These are phyloP conservation scores for Cucurbita argyrosperma DNA, from an alignment of 306 rosid genomes.

Conservation along the genomic window DNA sequence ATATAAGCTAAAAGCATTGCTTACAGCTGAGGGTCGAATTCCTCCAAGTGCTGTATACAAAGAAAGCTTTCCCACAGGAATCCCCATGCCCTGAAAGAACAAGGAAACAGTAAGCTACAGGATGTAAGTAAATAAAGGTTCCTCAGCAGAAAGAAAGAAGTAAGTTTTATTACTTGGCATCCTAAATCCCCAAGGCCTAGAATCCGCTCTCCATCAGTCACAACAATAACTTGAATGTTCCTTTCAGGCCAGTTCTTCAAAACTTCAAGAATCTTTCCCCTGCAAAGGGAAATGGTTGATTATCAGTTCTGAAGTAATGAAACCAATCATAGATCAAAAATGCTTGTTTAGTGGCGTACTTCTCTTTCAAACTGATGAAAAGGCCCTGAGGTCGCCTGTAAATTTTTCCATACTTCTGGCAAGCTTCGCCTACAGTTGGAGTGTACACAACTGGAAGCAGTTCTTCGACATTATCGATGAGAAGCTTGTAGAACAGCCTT, in stretches of 20 bases:
- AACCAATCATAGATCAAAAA: background rate
- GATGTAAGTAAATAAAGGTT: background rate
- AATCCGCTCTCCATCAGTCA: conserved; percentile 95
- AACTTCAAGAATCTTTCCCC: conserved; percentile 89
- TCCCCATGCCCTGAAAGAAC: conserved; percentile 78
- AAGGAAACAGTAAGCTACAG: background rate
- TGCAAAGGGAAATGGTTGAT: conserved; percentile 16
- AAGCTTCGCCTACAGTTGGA: conserved; percentile 95
- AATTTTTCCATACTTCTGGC: conserved; percentile 94
- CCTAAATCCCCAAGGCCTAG: conserved; percentile 98
- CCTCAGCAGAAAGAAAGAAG: background rate
- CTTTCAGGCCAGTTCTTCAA: conserved; percentile 88
- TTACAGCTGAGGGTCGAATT: conserved; percentile 86
- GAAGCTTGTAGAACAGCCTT: conserved; percentile 78
- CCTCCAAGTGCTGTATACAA: conserved; percentile 95
- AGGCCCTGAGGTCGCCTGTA: conserved; percentile 89
- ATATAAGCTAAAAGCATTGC: conserved; percentile 6
- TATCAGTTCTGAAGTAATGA: background rate
- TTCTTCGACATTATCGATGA: conserved; percentile 84
- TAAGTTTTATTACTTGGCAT: conserved; percentile 47
- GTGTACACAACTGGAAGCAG: conserved; percentile 90
- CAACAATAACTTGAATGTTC: conserved; percentile 83
- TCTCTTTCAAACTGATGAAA: conserved; percentile 82
- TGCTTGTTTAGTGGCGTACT: conserved; percentile 25
- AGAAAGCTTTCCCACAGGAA: conserved; percentile 96